A percentile compares a stretch with the other conserved stretches of the same genome.
phyloP scores from a whole-genome alignment of 1,139 yeast species.

The Taphrina deformans region DNA sequence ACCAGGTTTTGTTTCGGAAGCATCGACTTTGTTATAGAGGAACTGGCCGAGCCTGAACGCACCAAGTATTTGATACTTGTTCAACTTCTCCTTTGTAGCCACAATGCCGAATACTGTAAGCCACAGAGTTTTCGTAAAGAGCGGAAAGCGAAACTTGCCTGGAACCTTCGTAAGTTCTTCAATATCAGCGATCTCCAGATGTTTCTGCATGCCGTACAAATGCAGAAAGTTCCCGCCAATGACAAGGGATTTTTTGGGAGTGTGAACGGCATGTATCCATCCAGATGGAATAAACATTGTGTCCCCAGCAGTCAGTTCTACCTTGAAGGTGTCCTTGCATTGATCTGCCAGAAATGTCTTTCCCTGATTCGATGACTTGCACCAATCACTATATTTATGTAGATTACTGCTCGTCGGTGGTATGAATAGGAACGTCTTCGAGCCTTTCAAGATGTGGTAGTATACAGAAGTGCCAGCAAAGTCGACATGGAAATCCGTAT shows the following conservation, averaged over 20 bases:
- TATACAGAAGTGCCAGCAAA: constrained; percentile 93
- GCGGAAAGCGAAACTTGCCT: constrained; percentile 72
- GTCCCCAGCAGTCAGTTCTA: constrained; percentile 68
- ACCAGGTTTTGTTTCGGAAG: background rate
- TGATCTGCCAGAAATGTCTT: constrained; percentile 67
- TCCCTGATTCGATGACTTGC: constrained; percentile 63
- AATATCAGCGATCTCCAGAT: constrained; percentile 59
- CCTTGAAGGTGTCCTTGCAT: constrained; percentile 55
- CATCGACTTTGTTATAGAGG: background rate
- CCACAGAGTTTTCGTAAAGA: constrained; percentile 72
- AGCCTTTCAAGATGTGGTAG: constrained; percentile 74
- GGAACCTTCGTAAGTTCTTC: constrained; percentile 74
- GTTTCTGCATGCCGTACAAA: constrained; percentile 60
- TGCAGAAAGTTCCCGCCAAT: constrained; percentile 88
- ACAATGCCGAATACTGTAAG: constrained; percentile 46
- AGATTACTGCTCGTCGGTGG: constrained; percentile 73
- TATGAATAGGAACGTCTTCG: constrained; percentile 69
- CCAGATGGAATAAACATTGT: constrained; percentile 83
- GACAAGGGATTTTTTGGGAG: constrained; percentile 76
- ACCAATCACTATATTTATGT: constrained; percentile 67
- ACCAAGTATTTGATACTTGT: background rate
- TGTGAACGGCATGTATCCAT: constrained; percentile 89
- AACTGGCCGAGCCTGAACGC: background rate
- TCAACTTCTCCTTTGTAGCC: background rate
- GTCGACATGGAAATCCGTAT: constrained; percentile 87